Percentiles rank a stretch among this genome's conserved stretches.
Conservation (phyloP, 768 basidiomycete species). For the Lactarius deliciosus region DNA sequence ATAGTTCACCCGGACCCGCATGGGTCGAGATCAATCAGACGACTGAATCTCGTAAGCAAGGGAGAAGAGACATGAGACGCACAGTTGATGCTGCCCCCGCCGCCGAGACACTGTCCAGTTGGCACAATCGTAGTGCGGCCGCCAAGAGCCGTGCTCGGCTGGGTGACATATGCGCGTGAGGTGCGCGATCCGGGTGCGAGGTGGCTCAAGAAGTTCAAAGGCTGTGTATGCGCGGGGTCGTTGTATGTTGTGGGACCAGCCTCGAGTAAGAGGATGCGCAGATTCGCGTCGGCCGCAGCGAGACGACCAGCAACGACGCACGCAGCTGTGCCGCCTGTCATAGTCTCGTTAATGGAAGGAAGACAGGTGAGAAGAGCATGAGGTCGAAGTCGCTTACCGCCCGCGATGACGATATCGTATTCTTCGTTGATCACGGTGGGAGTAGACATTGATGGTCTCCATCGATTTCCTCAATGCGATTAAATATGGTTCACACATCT, state of each 20-base stretch:
- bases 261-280: conserved; percentile 62
- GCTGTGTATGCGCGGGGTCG: conserved; percentile 49
- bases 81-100: conserved; percentile 65
- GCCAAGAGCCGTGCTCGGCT: conserved; percentile 43
- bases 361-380: neutral
- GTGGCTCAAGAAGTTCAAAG: conserved; percentile 50
- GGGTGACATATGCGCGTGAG: conserved; percentile 43
- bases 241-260: conserved; percentile 53
- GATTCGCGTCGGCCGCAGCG: conserved; percentile 48
- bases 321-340: conserved; percentile 48
- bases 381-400: conserved; percentile 41
- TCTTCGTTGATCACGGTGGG: conserved; percentile 6
- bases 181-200: conserved; percentile 41
- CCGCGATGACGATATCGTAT: conserved; percentile 57
- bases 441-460: conserved; percentile 6
- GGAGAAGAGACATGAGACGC: conserved; percentile 7
- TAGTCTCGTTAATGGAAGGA: neutral
- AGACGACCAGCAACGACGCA: conserved; percentile 60
- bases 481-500: neutral
- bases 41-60: neutral
- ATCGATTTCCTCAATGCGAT: neutral
- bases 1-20: too few relatives aligned
- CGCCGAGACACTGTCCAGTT: conserved; percentile 53
- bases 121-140: conserved; percentile 48
- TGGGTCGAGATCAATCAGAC: too few relatives aligned